A percentile compares a stretch with the other conserved stretches of the same genome.
These are phyloP conservation scores for Parietaria judaica DNA, from an alignment of 306 rosid species.

Conservation along the genomic window DNA sequence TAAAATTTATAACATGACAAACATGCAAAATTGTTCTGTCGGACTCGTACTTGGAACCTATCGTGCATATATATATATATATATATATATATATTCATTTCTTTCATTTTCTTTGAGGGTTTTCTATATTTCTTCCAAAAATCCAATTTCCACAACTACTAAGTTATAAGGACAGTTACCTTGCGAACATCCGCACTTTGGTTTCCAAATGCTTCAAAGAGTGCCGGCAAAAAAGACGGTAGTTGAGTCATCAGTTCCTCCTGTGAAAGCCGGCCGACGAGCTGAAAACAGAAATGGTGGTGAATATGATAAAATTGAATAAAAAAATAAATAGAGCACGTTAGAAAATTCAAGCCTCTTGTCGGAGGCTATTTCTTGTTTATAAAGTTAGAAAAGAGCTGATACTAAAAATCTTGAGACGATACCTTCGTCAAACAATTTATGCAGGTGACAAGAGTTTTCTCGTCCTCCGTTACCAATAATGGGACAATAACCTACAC, in stretches of 20 bases:
- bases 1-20: neutral
- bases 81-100: no score
- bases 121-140: no score
- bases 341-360: neutral
- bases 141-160: conserved; percentile 1
- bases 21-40: no score
- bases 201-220: conserved; percentile 95
- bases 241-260: conserved; percentile 82
- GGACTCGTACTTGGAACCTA: no score
- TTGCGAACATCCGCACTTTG: conserved; percentile 98
- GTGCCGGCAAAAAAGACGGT: conserved; percentile 88
- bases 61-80: no score
- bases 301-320: neutral
- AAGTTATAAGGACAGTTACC: conserved; percentile 32
- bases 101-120: no score
- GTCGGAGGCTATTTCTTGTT: neutral
- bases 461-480: conserved; percentile 89
- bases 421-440: conserved; percentile 92
- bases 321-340: neutral
- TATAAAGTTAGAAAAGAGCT: neutral
- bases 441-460: conserved; percentile 81
- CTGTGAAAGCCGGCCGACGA: conserved; percentile 77
- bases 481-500: conserved; percentile 84
- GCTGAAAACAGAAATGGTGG: conserved; percentile 32
- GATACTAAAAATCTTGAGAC: conserved; percentile 8